phyloP scores from a whole-genome alignment of 495 filamentous ascomycete species.

The Xylaria flabelliformis region DNA sequence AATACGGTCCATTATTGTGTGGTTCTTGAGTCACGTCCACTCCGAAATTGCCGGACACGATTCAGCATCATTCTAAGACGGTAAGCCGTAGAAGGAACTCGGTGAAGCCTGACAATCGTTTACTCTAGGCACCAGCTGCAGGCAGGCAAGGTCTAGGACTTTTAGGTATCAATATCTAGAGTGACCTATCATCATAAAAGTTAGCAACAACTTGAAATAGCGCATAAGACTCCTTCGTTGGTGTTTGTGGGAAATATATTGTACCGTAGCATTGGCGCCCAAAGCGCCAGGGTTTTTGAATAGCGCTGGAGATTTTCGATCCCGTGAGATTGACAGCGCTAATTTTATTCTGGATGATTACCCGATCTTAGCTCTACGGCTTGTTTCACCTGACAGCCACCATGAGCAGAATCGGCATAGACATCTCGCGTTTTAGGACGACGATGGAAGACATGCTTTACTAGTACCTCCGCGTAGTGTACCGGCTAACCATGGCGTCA shows the following conservation, averaged over 20 bases:
- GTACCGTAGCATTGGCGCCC: not conserved
- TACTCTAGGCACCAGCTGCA: not conserved
- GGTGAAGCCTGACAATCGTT: not conserved
- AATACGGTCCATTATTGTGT: not conserved
- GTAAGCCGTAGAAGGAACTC: not conserved
- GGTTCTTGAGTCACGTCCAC: not conserved
- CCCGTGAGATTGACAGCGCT: not conserved
- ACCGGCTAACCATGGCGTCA: conserved; percentile 3
- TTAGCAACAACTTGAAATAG: not conserved
- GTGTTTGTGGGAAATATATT: not conserved
- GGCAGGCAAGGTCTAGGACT: not conserved
- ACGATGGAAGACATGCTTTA: not conserved
- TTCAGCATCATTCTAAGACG: not conserved
- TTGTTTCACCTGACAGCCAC: conserved; percentile 1
- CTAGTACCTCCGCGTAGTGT: not conserved
- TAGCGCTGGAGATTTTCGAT: not conserved
- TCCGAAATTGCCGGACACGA: not conserved
- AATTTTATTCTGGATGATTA: not conserved
- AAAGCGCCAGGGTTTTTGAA: not conserved
- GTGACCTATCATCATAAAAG: not conserved
- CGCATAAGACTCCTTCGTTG: not conserved
- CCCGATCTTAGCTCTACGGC: not conserved
- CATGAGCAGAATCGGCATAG: not conserved
- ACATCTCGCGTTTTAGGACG: not conserved
- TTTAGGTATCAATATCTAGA: not conserved